A percentile compares a stretch with the other conserved stretches of the same genome.
Conservation (phyloP, 371 early-diverging fungal genomes). For the Actinomortierella wolfii region DNA sequence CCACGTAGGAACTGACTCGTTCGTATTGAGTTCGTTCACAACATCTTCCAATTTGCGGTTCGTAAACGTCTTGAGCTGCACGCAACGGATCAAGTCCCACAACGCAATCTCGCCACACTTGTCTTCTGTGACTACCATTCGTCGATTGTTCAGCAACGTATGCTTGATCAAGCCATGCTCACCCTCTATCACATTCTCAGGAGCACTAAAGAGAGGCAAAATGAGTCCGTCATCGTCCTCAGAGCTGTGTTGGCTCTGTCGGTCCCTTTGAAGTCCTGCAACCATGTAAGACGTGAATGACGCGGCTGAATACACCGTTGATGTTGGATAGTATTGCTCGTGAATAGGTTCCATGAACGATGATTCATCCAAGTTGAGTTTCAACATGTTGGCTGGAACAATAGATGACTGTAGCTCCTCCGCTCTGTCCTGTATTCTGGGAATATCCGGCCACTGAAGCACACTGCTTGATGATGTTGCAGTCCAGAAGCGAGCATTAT, state of each 20-base stretch:
- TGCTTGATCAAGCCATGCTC: conserved; percentile 71
- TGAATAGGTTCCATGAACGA: conserved; percentile 24
- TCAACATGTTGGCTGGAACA: conserved; percentile 37
- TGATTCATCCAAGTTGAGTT: conserved; percentile 35
- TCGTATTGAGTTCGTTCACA: conserved; percentile 67
- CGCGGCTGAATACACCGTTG: conserved; percentile 44
- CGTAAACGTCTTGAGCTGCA: conserved; percentile 60
- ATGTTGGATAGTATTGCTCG: conserved; percentile 38
- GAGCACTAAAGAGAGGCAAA: conserved; percentile 33
- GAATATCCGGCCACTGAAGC: conserved; percentile 75
- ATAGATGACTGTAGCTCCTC: conserved; percentile 23
- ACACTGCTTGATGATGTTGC: conserved; percentile 78
- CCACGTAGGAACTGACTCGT: conserved; percentile 89
- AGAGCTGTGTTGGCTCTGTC: conserved; percentile 42
- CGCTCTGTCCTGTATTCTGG: conserved; percentile 23
- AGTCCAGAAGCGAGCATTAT: conserved; percentile 90
- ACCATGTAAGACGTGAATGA: conserved; percentile 32
- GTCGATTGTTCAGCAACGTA: conserved; percentile 79
- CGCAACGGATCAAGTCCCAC: conserved; percentile 90
- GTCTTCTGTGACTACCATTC: conserved; percentile 88
- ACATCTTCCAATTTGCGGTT: conserved; percentile 63
- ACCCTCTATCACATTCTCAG: conserved; percentile 52
- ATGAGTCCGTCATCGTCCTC: conserved; percentile 43
- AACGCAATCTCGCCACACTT: conserved; percentile 78
- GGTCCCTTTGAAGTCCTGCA: conserved; percentile 13